Conservation (phyloP, 1,284 basidiomycete species). For the Hemileia vastatrix region DNA sequence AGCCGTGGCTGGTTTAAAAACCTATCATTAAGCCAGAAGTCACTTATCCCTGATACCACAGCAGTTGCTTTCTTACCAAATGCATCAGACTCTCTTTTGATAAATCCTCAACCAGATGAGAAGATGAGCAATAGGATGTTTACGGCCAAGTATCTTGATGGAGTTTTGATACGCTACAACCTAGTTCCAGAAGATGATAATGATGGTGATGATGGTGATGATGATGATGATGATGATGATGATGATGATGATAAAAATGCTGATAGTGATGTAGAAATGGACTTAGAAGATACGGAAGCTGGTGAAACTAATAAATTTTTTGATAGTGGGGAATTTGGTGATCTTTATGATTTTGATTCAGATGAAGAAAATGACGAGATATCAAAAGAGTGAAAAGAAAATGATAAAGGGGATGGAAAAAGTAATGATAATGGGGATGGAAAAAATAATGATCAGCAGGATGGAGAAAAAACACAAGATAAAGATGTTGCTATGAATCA, state of each 20-base stretch:
- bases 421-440: no score
- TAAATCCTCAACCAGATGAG: neutral
- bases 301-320: no score
- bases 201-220: neutral
- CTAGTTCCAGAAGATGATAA: neutral
- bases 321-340: neutral
- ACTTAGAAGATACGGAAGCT: no score
- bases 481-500: no score
- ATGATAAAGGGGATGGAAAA: no score
- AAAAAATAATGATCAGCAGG: no score
- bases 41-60: neutral
- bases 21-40: neutral
- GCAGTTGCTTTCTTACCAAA: neutral
- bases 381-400: no score
- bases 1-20: slow-evolving; percentile 1
- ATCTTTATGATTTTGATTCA: neutral
- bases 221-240: neutral
- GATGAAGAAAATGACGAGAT: no score
- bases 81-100: neutral
- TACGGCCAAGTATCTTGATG: slow-evolving; percentile 2
- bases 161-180: neutral
- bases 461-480: no score
- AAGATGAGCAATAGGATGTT: neutral
- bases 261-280: neutral
- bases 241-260: neutral